Percentiles rank a stretch among this genome's conserved stretches.
Conservation (phyloP, 1,284 basidiomycete species). For the Trametes hirsuta region DNA sequence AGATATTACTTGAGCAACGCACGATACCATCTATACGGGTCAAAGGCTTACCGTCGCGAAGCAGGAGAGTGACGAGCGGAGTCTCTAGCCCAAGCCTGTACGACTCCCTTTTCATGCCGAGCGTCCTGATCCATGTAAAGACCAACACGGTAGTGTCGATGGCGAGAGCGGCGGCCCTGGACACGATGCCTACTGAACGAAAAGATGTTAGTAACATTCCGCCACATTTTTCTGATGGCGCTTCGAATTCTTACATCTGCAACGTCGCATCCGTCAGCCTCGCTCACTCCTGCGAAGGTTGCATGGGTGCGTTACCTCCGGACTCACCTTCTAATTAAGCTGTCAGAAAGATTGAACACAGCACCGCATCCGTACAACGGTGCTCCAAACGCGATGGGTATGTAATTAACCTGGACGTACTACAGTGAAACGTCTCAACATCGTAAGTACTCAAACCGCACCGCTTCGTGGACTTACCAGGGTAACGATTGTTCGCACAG, state of each 20-base stretch:
- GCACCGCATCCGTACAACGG: constrained; percentile 28
- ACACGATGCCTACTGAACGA: constrained; percentile 6
- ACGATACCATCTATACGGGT: no score
- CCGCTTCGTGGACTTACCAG: constrained; percentile 1
- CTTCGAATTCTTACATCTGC: neutral
- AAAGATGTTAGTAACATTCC: neutral
- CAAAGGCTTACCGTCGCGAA: constrained; percentile 27
- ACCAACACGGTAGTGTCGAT: constrained; percentile 23
- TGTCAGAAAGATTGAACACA: neutral
- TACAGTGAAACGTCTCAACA: neutral
- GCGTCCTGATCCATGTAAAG: constrained; percentile 30
- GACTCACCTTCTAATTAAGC: neutral
- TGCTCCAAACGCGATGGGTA: constrained; percentile 24
- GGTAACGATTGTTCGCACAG: constrained; percentile 7
- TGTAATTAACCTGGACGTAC: constrained; percentile 22
- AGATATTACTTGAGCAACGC: neutral
- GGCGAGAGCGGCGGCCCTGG: constrained; percentile 1
- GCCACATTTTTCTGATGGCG: neutral
- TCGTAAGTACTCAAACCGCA: no score
- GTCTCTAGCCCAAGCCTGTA: constrained; percentile 14
- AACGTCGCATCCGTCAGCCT: neutral
- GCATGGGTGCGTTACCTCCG: no score
- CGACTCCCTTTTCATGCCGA: constrained; percentile 22
- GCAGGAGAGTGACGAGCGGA: constrained; percentile 24
- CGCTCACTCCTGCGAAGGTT: neutral